Evolutionary conservation across 2,329 filamentous ascomycete genomes (phyloP).

Genomic region (Colletotrichum sp.): DNA sequence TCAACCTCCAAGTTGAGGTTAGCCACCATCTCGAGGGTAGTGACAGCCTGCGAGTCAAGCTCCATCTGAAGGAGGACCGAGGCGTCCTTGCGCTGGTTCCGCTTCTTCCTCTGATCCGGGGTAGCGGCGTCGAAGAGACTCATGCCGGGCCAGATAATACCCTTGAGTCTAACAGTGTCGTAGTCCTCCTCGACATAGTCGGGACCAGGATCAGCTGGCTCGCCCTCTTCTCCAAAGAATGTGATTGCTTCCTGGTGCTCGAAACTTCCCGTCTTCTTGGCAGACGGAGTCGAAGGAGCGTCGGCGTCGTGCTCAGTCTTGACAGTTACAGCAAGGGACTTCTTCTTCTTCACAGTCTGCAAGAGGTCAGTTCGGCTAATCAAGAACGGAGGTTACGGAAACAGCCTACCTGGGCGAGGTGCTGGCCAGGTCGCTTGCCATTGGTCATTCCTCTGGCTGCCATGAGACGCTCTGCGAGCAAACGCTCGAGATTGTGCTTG

Average conservation of each 20-base stretch:
- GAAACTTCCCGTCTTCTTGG: not conserved
- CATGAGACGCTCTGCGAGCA: slow-evolving; percentile 80
- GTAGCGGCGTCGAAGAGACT: slow-evolving; percentile 82
- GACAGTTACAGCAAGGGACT: not conserved
- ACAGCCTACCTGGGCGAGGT: not conserved
- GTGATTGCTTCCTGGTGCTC: slow-evolving; percentile 12
- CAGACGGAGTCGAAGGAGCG: not conserved
- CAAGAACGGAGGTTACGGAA: not conserved
- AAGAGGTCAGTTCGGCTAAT: not conserved
- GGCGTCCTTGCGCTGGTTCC: slow-evolving; percentile 80
- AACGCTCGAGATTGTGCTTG: slow-evolving; percentile 69
- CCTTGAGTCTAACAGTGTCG: slow-evolving; percentile 57
- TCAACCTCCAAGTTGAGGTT: slow-evolving; percentile 54
- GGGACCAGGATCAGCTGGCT: not conserved
- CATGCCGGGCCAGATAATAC: slow-evolving; percentile 79
- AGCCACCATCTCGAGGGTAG: slow-evolving; percentile 70
- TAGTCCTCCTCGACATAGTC: slow-evolving; percentile 1
- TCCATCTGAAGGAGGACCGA: slow-evolving; percentile 73
- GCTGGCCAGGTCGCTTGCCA: slow-evolving; percentile 37
- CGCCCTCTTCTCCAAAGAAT: not conserved
- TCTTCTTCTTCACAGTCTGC: slow-evolving; percentile 11
- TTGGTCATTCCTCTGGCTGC: slow-evolving; percentile 75
- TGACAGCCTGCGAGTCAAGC: slow-evolving; percentile 66
- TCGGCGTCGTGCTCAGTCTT: not conserved
- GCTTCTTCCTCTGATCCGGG: slow-evolving; percentile 72